phyloP scores from a whole-genome alignment of 2,329 filamentous ascomycete species.

The Pestalotiopsis sp. region DNA sequence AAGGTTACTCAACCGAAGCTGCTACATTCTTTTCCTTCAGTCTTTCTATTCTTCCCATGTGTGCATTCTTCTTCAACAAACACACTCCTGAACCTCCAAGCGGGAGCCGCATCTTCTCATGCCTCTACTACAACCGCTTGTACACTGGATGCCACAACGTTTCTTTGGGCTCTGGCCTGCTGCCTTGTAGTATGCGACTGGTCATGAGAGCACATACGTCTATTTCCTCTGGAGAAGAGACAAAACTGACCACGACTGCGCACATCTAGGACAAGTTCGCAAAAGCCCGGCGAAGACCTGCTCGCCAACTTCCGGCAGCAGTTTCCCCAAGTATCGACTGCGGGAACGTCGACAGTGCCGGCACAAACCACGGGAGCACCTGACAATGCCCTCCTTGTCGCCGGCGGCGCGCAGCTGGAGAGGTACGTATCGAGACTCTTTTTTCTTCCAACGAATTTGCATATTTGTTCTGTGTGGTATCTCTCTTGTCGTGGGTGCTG shows the following conservation, averaged over 20 bases:
- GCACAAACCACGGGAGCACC: slow-evolving; percentile 38
- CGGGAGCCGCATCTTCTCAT: not conserved
- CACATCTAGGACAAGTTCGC: slow-evolving; percentile 67
- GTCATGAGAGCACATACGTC: too few species aligned
- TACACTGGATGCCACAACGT: not conserved
- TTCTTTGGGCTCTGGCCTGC: not conserved
- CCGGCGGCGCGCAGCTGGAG: slow-evolving; percentile 23
- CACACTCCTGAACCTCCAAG: not conserved
- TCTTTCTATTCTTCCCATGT: not conserved
- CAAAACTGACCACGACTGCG: slow-evolving; percentile 11
- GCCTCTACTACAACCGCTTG: not conserved
- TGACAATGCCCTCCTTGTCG: slow-evolving; percentile 32
- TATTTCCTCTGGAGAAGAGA: too few species aligned
- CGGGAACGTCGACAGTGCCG: slow-evolving; percentile 46
- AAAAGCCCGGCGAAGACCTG: slow-evolving; percentile 85
- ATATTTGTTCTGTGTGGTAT: slow-evolving; percentile 13
- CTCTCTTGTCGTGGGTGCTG: not conserved
- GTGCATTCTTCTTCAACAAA: not conserved
- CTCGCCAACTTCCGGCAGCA: slow-evolving; percentile 82
- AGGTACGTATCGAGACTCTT: slow-evolving; percentile 26
- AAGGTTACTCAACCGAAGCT: not conserved
- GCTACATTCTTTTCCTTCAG: not conserved
- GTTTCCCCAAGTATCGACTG: slow-evolving; percentile 73
- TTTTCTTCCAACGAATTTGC: slow-evolving; percentile 9
- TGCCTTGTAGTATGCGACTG: too few species aligned